These are phyloP conservation scores for Pythium phragmitis DNA, from an alignment of 352 stramenopile genomes.

Conservation along the genomic window DNA sequence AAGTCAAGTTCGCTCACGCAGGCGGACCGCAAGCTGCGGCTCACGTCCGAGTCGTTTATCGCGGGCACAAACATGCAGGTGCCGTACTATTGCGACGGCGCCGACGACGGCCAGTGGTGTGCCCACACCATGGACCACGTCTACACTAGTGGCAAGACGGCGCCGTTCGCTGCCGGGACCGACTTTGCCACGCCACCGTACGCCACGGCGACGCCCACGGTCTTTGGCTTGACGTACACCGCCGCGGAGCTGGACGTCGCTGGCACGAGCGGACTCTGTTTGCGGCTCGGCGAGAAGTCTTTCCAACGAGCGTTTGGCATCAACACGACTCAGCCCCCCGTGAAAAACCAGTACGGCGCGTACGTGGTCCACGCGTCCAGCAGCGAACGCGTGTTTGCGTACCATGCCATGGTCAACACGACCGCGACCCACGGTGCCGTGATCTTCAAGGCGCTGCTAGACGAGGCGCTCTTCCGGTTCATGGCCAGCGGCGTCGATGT, in stretches of 20 bases:
- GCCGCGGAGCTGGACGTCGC: slow-evolving; percentile 30
- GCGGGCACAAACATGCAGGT: slow-evolving; percentile 32
- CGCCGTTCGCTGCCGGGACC: slow-evolving; percentile 26
- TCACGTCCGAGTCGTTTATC: slow-evolving; percentile 35
- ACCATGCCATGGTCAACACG: slow-evolving; percentile 68
- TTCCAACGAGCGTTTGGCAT: slow-evolving; percentile 47
- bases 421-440: slow-evolving; percentile 42
- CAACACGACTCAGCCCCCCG: not conserved
- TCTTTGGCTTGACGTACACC: slow-evolving; percentile 41
- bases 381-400: slow-evolving; percentile 41
- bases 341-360: slow-evolving; percentile 29
- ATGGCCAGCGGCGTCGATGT: slow-evolving; percentile 33
- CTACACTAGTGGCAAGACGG: slow-evolving; percentile 32
- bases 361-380: slow-evolving; percentile 47
- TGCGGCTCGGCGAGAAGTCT: slow-evolving; percentile 43
- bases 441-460: slow-evolving; percentile 67
- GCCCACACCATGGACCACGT: slow-evolving; percentile 36
- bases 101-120: slow-evolving; percentile 49
- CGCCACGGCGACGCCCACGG: slow-evolving; percentile 34
- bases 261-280: slow-evolving; percentile 7
- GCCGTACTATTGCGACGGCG: slow-evolving; percentile 47
- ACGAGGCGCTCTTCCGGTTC: slow-evolving; percentile 58
- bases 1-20: slow-evolving; percentile 19
- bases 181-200: slow-evolving; percentile 42
- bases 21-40: slow-evolving; percentile 7